A percentile compares a stretch with the other conserved stretches of the same genome.
These are phyloP conservation scores for Sporobolus alterniflorus DNA, from an alignment of 202 grass and related monocot species.

Conservation along the genomic window DNA sequence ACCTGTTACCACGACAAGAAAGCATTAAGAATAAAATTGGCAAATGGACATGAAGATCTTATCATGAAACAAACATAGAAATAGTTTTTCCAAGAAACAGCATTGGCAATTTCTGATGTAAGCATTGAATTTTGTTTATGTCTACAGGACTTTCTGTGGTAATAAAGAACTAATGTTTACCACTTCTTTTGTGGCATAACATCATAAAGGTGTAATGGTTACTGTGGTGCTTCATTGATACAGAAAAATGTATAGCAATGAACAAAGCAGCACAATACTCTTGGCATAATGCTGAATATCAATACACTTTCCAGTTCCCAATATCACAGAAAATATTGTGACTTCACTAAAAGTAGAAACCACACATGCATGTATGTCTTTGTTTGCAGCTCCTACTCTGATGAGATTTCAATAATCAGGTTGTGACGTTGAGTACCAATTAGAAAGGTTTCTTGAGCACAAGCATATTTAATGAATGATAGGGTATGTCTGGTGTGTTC, in stretches of 20 bases:
- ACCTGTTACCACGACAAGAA: constrained; percentile 60
- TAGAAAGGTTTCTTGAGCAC: not conserved
- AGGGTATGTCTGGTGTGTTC: not conserved
- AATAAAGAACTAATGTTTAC: not conserved
- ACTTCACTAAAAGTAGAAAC: not conserved
- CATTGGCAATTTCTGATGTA: not conserved
- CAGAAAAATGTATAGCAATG: not conserved
- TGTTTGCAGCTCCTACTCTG: not conserved
- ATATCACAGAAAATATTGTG: constrained; percentile 12
- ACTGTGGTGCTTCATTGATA: not conserved
- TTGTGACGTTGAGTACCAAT: constrained; percentile 2
- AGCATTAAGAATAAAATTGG: constrained; percentile 6
- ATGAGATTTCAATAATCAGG: not conserved
- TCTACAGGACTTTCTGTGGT: not conserved
- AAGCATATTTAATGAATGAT: not conserved
- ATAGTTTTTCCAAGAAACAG: not conserved
- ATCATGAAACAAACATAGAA: constrained; percentile 2
- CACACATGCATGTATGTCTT: not conserved
- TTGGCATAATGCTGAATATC: not conserved
- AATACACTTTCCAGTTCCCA: not conserved
- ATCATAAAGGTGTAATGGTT: not conserved
- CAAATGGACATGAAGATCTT: not conserved
- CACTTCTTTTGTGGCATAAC: not conserved
- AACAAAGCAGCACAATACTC: constrained; percentile 8
- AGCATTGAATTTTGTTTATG: not conserved